A percentile compares a stretch with the other conserved stretches of the same genome.
Evolutionary conservation across 2,329 filamentous ascomycete species (phyloP).

Genomic region (Scolecobasidium constrictum): DNA sequence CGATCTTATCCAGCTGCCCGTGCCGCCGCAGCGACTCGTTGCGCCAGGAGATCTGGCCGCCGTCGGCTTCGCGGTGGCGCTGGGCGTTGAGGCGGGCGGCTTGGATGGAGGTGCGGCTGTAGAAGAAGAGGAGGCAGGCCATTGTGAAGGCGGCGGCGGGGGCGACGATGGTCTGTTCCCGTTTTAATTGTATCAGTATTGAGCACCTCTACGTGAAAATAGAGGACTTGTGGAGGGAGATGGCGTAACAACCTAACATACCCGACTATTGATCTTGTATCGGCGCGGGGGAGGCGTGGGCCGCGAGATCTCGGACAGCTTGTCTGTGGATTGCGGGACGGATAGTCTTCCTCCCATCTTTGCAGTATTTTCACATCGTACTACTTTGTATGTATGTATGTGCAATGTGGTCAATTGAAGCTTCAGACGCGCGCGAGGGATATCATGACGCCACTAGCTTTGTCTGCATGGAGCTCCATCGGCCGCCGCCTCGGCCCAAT

Average conservation of each 20-base stretch:
- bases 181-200: too few species aligned
- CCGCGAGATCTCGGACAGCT: constrained; percentile 7
- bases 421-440: too few species aligned
- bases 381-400: too few species aligned
- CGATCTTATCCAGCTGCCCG: constrained; percentile 35
- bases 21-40: constrained; percentile 45
- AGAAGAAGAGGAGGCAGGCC: constrained; percentile 49
- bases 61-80: constrained; percentile 45
- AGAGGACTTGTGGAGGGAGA: too few species aligned
- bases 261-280: constrained; percentile 6
- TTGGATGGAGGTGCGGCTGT: constrained; percentile 53
- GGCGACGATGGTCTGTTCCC: constrained; percentile 45
- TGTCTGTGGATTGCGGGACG: constrained; percentile 2
- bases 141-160: constrained; percentile 54
- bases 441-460: too few species aligned
- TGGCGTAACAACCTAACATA: too few species aligned
- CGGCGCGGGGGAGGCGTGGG: constrained; percentile 2
- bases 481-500: too few species aligned
- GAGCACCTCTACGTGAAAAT: neutral
- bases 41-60: constrained; percentile 42
- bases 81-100: constrained; percentile 56
- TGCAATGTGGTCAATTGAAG: too few species aligned
- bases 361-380: too few species aligned
- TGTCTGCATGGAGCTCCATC: too few species aligned
- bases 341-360: constrained; percentile 9